These are phyloP conservation scores for Eucalyptus sp. DNA, from an alignment of 345 rosid genomes.

Conservation along the genomic window DNA sequence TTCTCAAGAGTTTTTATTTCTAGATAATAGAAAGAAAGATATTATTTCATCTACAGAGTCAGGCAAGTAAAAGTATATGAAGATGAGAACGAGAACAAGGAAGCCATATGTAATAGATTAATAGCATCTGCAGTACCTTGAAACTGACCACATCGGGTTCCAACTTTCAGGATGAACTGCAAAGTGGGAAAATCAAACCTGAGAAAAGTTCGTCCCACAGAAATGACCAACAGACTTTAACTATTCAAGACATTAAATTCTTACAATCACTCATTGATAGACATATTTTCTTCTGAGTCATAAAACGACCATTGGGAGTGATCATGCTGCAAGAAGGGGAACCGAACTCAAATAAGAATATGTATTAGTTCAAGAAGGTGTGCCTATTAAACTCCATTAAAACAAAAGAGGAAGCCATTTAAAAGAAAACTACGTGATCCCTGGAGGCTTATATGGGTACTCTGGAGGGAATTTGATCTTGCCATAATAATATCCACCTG, in stretches of 20 bases:
- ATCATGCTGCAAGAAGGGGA: constrained; percentile 48
- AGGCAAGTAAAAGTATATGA: neutral
- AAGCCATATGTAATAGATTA: neutral
- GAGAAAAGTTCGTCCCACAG: neutral
- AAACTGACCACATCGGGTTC: constrained; percentile 99
- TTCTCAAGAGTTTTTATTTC: neutral
- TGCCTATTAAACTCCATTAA: neutral
- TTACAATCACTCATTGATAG: constrained; percentile 99
- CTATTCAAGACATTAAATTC: constrained; percentile 3
- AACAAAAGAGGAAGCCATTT: neutral
- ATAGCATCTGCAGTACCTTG: constrained; percentile 44
- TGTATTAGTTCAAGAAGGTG: neutral
- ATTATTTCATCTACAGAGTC: neutral
- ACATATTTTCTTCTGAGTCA: constrained; percentile 95
- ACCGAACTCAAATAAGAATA: neutral
- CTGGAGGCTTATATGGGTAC: constrained; percentile 97
- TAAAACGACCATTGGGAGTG: constrained; percentile 96
- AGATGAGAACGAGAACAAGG: neutral
- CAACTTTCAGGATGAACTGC: constrained; percentile 99
- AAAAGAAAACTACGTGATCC: constrained; percentile 61
- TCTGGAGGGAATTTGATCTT: constrained; percentile 97
- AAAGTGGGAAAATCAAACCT: neutral
- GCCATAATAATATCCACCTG: constrained; percentile 90
- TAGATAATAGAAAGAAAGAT: neutral
- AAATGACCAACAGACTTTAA: neutral